A percentile compares a stretch with the other conserved stretches of the same genome.
Conservation (phyloP, 2,329 filamentous ascomycete species). For the Sporothrix brasiliensis region DNA sequence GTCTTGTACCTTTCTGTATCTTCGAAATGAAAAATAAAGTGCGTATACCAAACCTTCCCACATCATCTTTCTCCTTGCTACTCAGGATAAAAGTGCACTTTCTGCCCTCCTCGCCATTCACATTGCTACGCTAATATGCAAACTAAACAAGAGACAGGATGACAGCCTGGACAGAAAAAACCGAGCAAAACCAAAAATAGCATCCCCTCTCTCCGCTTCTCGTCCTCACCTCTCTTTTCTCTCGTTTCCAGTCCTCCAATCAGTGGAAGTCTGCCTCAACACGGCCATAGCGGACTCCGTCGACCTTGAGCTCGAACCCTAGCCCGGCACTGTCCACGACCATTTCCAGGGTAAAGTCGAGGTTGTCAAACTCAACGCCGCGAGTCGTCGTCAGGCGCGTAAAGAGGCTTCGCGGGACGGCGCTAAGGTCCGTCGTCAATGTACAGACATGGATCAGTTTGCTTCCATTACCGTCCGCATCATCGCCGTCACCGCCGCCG, state of each 20-base stretch:
- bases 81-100: neutral
- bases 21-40: too few species aligned
- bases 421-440: constrained; percentile 75
- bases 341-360: constrained; percentile 83
- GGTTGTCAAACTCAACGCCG: constrained; percentile 78
- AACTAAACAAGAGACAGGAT: constrained; percentile 17
- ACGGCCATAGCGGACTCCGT: constrained; percentile 73
- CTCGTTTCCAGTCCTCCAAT: constrained; percentile 33
- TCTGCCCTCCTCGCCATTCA: neutral
- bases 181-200: neutral
- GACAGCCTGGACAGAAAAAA: neutral
- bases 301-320: constrained; percentile 77
- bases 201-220: neutral
- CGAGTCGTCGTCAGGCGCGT: constrained; percentile 76
- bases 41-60: neutral
- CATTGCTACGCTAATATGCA: constrained; percentile 18
- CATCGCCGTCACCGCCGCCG: constrained; percentile 36
- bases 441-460: constrained; percentile 74
- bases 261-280: constrained; percentile 79
- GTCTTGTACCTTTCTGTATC: neutral
- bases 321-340: constrained; percentile 76
- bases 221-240: neutral
- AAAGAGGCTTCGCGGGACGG: constrained; percentile 73
- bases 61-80: neutral
- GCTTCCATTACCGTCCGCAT: constrained; percentile 42